A percentile compares a stretch with the other conserved stretches of the same genome.
phyloP scores from a whole-genome alignment of 176 grass and related monocot species.

The Hsuehochloa calcarea region DNA sequence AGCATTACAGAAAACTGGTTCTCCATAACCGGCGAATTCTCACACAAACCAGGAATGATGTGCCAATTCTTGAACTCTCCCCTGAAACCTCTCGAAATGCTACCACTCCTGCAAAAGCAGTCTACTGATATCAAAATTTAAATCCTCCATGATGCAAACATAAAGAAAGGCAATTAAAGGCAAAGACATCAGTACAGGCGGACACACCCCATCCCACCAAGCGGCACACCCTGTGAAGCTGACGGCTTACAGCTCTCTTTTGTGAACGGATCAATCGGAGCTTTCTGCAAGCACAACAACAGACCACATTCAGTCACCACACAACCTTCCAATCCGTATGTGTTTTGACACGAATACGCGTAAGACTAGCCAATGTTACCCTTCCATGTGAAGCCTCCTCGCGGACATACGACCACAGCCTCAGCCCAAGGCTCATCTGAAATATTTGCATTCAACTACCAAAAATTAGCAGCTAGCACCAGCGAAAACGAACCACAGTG shows the following conservation, averaged over 20 bases:
- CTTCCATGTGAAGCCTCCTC: conserved; percentile 98
- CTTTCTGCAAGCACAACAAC: conserved; percentile 71
- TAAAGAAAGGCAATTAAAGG: conserved; percentile 2
- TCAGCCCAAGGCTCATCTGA: conserved; percentile 85
- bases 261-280: conserved; percentile 96
- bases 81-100: conserved; percentile 98
- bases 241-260: conserved; percentile 84
- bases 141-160: not conserved
- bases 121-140: conserved; percentile 38
- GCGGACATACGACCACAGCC: conserved; percentile 96
- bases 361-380: conserved; percentile 45
- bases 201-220: conserved; percentile 95
- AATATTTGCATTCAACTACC: not conserved
- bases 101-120: conserved; percentile 77
- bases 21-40: conserved; percentile 89
- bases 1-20: conserved; percentile 99
- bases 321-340: not conserved
- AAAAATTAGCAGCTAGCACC: conserved; percentile 4
- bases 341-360: not conserved
- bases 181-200: conserved; percentile 1
- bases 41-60: conserved; percentile 91
- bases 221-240: conserved; percentile 89
- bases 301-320: not conserved
- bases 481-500: not conserved
- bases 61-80: conserved; percentile 99